Evolutionary conservation across 306 rosid genomes (phyloP), one percentile per base, ranked within the genome.

Genomic region (Dryas drummondii): DNA sequence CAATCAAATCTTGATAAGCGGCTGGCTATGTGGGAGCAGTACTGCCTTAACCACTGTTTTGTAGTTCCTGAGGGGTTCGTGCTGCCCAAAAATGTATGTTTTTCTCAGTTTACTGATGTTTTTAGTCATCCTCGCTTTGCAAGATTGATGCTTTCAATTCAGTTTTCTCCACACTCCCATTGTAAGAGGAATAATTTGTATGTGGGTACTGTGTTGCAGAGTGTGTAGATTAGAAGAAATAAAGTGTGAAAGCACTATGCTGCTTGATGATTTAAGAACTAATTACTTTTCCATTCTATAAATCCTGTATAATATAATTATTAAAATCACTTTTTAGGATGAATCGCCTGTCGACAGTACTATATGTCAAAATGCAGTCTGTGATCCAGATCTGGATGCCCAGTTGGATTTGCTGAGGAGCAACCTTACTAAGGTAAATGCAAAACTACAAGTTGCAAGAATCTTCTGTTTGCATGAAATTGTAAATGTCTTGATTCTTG

Each of bases 11-110:
- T 90, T 81, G 90, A 87, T 80, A 83, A 84, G 76, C 80, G 86
- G 77, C 83, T 94, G 17, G 75, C 76, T 44, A 78, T 82, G 85
- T 94, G 99, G 99, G 97, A 92, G 89, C 78, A 83, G 64, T 89
- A 86, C 66, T 86, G 93, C 77, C 89, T 84, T 57, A 78, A 52
- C 15, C 91, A 90, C 78, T 90, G 93, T 74, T 94, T 94, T 72
- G 57, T 86, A 66, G 89, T 90, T 68, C 97, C 97, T 3, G 82
- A 74, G 60, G 94, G 92, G 37, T 87, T 94, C 75, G 78, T 67
- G 40, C 59, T 85, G 80, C 83, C 91, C 71, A 88, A 82, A 68
- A 71, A 44, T 17, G 97, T 94, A 88, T 2, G 93, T 78, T 76
- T 61, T 58, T 66, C 13, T 41, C 51, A 1, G 48, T 44, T 71